phyloP scores from a whole-genome alignment of 2,329 filamentous ascomycete species.

The Cercospora sojina region DNA sequence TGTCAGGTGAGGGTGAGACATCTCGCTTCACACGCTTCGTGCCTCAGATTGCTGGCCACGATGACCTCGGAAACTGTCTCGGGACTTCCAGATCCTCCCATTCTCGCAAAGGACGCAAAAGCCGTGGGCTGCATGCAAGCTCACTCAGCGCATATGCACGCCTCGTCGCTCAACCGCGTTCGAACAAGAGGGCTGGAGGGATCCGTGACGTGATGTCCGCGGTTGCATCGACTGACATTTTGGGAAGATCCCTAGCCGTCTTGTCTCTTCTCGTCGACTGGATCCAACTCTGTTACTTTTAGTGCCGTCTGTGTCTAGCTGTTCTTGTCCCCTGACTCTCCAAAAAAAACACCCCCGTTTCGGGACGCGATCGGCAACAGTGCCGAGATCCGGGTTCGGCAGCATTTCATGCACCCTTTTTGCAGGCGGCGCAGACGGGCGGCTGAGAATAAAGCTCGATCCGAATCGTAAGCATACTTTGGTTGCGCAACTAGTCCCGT shows the following conservation, averaged over 20 bases:
- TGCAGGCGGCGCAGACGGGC: not conserved
- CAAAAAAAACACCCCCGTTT: no score
- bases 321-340: not conserved
- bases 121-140: not conserved
- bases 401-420: not conserved
- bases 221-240: not conserved
- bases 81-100: not conserved
- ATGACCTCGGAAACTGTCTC: not conserved
- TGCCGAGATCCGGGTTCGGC: not conserved
- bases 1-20: not conserved
- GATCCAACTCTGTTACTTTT: not conserved
- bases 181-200: not conserved
- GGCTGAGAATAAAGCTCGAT: not conserved
- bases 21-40: not conserved
- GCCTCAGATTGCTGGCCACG: not conserved
- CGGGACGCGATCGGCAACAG: not conserved
- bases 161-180: not conserved
- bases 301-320: not conserved
- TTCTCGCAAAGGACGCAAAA: not conserved
- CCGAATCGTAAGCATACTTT: not conserved
- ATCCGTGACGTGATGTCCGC: not conserved
- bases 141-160: slow-evolving; percentile 8
- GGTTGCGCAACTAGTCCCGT: not conserved
- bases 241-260: not conserved
- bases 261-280: not conserved